These are phyloP conservation scores for Trypethelium eluteriae DNA, from an alignment of 495 filamentous ascomycete species.

Conservation along the genomic window DNA sequence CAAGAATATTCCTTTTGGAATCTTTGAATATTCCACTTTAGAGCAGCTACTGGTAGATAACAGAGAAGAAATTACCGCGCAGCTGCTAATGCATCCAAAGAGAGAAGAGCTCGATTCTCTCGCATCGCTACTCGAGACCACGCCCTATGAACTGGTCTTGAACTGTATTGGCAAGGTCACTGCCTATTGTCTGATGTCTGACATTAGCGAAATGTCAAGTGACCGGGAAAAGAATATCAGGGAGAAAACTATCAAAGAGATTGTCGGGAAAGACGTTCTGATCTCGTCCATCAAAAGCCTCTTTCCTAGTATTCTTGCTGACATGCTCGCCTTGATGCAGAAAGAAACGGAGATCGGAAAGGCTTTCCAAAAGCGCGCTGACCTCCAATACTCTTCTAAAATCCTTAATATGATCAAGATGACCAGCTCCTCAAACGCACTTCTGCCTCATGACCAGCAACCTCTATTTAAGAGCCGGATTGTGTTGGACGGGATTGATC, in stretches of 20 bases:
- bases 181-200: conserved; percentile 76
- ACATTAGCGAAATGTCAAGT: conserved; percentile 54
- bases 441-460: conserved; percentile 67
- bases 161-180: conserved; percentile 70
- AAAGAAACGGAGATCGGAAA: conserved; percentile 71
- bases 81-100: conserved; percentile 75
- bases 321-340: conserved; percentile 61
- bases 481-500: conserved; percentile 62
- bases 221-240: conserved; percentile 39
- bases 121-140: conserved; percentile 47
- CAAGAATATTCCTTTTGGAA: conserved; percentile 63
- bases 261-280: conserved; percentile 46
- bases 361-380: conserved; percentile 56
- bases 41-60: conserved; percentile 61
- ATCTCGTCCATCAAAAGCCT: conserved; percentile 48
- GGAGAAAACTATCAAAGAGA: conserved; percentile 59
- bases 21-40: conserved; percentile 69
- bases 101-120: conserved; percentile 55
- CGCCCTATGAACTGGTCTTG: conserved; percentile 50
- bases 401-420: conserved; percentile 59
- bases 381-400: conserved; percentile 50
- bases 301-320: conserved; percentile 67
- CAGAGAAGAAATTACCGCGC: conserved; percentile 72
- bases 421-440: conserved; percentile 51
- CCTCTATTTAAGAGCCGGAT: conserved; percentile 76